phyloP scores from a whole-genome alignment of 345 rosid species.

The Ceriops tagal region DNA sequence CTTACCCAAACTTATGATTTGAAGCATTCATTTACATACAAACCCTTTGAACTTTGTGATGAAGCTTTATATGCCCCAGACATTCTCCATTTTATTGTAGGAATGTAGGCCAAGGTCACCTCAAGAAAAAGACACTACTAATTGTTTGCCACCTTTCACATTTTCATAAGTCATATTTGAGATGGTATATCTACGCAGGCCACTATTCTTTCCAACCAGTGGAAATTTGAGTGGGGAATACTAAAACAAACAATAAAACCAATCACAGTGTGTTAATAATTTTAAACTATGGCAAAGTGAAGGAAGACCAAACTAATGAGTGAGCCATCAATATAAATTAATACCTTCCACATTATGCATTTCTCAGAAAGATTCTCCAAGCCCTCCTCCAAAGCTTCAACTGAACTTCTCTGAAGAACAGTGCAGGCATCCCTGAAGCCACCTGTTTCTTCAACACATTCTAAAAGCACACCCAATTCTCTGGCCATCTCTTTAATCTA shows the following conservation, averaged over 20 bases:
- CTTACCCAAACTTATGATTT: no score
- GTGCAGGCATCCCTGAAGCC: slow-evolving; percentile 85
- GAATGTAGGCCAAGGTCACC: no score
- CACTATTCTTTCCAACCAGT: background rate
- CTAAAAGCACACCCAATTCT: slow-evolving; percentile 72
- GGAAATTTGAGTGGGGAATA: background rate
- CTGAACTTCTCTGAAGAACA: slow-evolving; percentile 45
- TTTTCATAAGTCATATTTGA: no score
- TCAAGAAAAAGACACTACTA: no score
- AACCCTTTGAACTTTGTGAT: no score
- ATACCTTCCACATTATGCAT: slow-evolving; percentile 69
- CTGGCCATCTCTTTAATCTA: slow-evolving; percentile 80
- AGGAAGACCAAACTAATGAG: background rate
- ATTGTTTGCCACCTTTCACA: no score
- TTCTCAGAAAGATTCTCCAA: slow-evolving; percentile 51
- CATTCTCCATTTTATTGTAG: no score
- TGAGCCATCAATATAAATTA: slow-evolving; percentile 10
- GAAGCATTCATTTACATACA: no score
- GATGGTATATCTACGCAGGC: background rate
- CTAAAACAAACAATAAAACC: slow-evolving; percentile 13
- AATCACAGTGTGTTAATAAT: slow-evolving; percentile 9
- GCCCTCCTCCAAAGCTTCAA: slow-evolving; percentile 72
- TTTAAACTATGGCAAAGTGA: slow-evolving; percentile 4
- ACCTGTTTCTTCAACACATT: slow-evolving; percentile 67
- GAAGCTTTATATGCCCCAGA: no score